A percentile compares a stretch with the other conserved stretches of the same genome.
These are phyloP conservation scores for Monosporascus ibericus DNA, from an alignment of 2,329 filamentous ascomycete genomes.

Conservation along the genomic window DNA sequence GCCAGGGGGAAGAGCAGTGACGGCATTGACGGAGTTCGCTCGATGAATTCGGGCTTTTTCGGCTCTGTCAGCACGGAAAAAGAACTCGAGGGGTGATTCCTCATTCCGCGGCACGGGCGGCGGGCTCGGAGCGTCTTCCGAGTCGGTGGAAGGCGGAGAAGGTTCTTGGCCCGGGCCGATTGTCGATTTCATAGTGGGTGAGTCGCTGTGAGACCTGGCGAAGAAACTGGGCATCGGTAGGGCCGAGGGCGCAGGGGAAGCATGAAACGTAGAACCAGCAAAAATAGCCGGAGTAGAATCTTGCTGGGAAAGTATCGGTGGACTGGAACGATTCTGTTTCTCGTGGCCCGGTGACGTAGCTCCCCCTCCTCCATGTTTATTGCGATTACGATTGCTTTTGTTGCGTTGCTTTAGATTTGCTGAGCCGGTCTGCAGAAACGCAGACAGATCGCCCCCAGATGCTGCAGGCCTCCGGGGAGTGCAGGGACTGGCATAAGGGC, in stretches of 20 bases:
- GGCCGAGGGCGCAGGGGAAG: slow-evolving; percentile 84
- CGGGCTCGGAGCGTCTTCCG: slow-evolving; percentile 39
- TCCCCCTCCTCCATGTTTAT: slow-evolving; percentile 24
- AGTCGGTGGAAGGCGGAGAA: slow-evolving; percentile 47
- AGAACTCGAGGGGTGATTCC: slow-evolving; percentile 79
- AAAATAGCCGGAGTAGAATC: slow-evolving; percentile 54
- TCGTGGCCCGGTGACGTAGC: slow-evolving; percentile 35
- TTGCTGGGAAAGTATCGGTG: slow-evolving; percentile 40
- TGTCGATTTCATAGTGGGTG: slow-evolving; percentile 41
- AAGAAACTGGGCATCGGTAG: slow-evolving; percentile 86
- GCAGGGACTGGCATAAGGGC: slow-evolving; percentile 23
- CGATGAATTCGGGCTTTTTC: slow-evolving; percentile 60
- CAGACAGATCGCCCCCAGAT: slow-evolving; percentile 27
- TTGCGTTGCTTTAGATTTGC: slow-evolving; percentile 25
- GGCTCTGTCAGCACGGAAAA: slow-evolving; percentile 82
- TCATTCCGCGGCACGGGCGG: slow-evolving; percentile 26
- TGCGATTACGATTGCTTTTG: slow-evolving; percentile 20
- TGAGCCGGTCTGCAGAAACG: slow-evolving; percentile 19
- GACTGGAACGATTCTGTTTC: slow-evolving; percentile 37
- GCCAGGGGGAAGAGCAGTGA: slow-evolving; percentile 28
- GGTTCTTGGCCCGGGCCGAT: slow-evolving; percentile 37
- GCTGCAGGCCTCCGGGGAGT: slow-evolving; percentile 40
- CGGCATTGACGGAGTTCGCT: slow-evolving; percentile 42
- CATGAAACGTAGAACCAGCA: slow-evolving; percentile 90
- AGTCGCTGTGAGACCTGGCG: slow-evolving; percentile 67